Base-by-base conservation (phyloP, 148 eudicot genomes). In the Chenopodium suecicum region DNA sequence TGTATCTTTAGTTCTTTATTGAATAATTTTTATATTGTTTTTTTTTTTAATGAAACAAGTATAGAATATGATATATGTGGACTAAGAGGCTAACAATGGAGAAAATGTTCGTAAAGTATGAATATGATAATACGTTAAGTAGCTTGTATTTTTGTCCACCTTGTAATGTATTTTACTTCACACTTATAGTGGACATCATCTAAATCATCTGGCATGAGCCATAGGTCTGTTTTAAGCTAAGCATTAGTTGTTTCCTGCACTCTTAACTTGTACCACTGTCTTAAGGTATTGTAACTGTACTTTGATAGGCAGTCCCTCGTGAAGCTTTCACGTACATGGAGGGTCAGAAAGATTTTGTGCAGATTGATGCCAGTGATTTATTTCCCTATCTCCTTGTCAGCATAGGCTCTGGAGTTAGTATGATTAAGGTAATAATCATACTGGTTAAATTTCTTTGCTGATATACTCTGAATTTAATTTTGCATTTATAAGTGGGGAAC, bases 321-420 rank as follows among this genome's bases (percentile, higher is more conserved):
- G 98, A 95, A 92, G 97, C 95, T 74, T 95, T 86, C 76, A 91
- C 93, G 25, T 93, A 95, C 82, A 80, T 89, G 85, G 90, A 90
- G 79, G 91, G 93, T 74, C 84, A 64, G 82, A 91, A 92, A 84
- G 93, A 91, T 77, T 91, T 89, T 87, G 91, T 89, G 80, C 93
- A 93, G 89, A 93, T 95, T 85, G 94, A 93, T 79, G 90, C 90
- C 76, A 85, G 84, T 73, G 97, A 95, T 85, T 82, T 95, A 79
- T 95, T 89, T 82, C 98, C 98, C 13, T 93, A 95, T 81, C 95
- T 95, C 56, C 97, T 95, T 69, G 98, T 95, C 75, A 95, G 91
- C 82, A 87, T 95, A 76, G 98, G 98, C 29, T 95, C 98, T 70
- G 98, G 98, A 71, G 97, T 93, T 74, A 91, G 98, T 88, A 93